These are phyloP conservation scores for Yamadazyma buinensis DNA, from an alignment of 1,139 yeast species.

Conservation along the genomic window DNA sequence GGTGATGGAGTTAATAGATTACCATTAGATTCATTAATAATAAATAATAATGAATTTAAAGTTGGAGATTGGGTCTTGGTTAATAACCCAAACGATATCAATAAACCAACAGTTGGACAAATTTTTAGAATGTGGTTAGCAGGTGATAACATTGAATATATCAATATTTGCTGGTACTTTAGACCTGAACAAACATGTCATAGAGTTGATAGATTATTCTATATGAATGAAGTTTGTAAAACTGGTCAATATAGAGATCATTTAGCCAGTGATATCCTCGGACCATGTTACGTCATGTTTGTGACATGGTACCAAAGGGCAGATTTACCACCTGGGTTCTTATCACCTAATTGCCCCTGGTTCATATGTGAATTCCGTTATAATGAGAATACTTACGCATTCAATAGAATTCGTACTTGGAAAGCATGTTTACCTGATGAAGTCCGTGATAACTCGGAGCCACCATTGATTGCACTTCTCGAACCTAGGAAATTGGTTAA, in stretches of 20 bases:
- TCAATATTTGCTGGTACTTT: constrained; percentile 96
- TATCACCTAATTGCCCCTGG: constrained; percentile 74
- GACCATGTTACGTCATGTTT: constrained; percentile 92
- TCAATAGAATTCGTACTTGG: constrained; percentile 96
- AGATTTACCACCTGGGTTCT: constrained; percentile 67
- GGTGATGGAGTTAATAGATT: constrained; percentile 56
- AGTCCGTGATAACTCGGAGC: constrained; percentile 81
- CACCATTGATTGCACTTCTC: constrained; percentile 55
- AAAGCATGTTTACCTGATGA: constrained; percentile 98
- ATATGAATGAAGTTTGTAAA: constrained; percentile 91
- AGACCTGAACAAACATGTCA: constrained; percentile 98
- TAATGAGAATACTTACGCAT: constrained; percentile 83
- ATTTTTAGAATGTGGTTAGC: constrained; percentile 84
- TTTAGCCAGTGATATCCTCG: constrained; percentile 78
- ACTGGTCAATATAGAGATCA: constrained; percentile 97
- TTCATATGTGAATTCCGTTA: constrained; percentile 94
- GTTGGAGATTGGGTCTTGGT: constrained; percentile 96
- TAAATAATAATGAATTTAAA: constrained; percentile 67
- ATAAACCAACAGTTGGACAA: constrained; percentile 91
- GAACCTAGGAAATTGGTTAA: constrained; percentile 67
- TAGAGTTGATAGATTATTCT: constrained; percentile 81
- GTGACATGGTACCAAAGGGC: constrained; percentile 94
- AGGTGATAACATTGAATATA: constrained; percentile 74
- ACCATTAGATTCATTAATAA: constrained; percentile 73
- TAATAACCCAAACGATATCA: constrained; percentile 79